Evolutionary conservation across 2,329 filamentous ascomycete genomes (phyloP).

Genomic region (Arthrobotrys iridis): DNA sequence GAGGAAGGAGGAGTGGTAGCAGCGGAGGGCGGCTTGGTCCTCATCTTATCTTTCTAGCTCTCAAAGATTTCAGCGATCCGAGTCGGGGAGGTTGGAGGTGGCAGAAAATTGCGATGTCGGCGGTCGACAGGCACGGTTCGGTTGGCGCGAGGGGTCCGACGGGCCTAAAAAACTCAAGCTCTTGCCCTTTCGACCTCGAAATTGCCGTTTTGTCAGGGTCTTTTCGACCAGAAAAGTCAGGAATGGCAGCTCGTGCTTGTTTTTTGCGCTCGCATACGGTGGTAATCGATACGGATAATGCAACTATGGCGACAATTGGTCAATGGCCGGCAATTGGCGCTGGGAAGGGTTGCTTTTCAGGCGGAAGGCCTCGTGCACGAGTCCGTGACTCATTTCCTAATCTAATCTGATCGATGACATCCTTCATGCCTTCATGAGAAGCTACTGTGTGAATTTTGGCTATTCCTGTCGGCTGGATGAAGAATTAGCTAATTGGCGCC

Average conservation of each 20-base stretch:
- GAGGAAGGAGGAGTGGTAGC: constrained; percentile 53
- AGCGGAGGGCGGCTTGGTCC: constrained; percentile 51
- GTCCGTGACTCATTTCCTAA: constrained; percentile 53
- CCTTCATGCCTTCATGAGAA: constrained; percentile 13
- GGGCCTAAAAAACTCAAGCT: constrained; percentile 29
- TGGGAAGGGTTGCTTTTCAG: constrained; percentile 48
- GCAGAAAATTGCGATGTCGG: constrained; percentile 54
- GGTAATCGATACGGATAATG: constrained; percentile 27
- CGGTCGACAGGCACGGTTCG: constrained; percentile 40
- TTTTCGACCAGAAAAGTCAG: constrained; percentile 27
- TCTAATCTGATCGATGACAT: constrained; percentile 48
- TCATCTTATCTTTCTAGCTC: constrained; percentile 48
- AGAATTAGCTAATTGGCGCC: constrained; percentile 46
- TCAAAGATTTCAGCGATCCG: constrained; percentile 31
- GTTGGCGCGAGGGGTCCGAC: constrained; percentile 18
- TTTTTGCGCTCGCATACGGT: constrained; percentile 28
- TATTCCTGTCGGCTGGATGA: constrained; percentile 39
- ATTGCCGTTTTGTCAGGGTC: constrained; percentile 43
- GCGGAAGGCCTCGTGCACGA: constrained; percentile 31
- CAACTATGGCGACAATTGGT: constrained; percentile 43
- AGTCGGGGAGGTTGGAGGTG: constrained; percentile 47
- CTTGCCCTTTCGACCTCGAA: neutral
- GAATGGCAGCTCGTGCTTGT: constrained; percentile 16
- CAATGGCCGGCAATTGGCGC: constrained; percentile 34
- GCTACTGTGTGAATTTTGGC: constrained; percentile 45